Percentiles rank a stretch among this genome's conserved stretches.
phyloP scores from a whole-genome alignment of 805 yeast genomes.

The Wickerhamomyces silvicola region DNA sequence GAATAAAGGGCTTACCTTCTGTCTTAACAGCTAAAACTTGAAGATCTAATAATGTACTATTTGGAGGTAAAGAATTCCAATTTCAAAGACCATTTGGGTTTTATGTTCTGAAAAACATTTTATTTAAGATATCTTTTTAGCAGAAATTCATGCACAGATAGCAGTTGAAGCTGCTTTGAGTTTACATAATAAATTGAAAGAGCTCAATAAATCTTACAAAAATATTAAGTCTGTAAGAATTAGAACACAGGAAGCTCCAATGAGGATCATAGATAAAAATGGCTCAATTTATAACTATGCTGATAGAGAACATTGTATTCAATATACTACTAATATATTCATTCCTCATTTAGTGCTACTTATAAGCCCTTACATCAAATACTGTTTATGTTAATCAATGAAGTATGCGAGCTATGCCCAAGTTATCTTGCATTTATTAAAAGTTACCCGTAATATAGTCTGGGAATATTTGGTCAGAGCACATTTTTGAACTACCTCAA shows the following conservation, averaged over 20 bases:
- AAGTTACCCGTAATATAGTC: too few species aligned
- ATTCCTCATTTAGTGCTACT: too few species aligned
- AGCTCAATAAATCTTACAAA: constrained; percentile 35
- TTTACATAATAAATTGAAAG: constrained; percentile 30
- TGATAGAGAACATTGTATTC: constrained; percentile 60
- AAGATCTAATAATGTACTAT: constrained; percentile 61
- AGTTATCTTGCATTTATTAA: too few species aligned
- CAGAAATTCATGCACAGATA: constrained; percentile 62
- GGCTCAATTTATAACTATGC: constrained; percentile 60
- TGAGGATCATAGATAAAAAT: constrained; percentile 51
- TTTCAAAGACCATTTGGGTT: constrained; percentile 50
- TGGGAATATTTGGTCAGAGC: too few species aligned
- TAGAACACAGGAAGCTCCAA: constrained; percentile 55
- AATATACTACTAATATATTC: too few species aligned
- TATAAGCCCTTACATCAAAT: too few species aligned
- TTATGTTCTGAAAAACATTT: constrained; percentile 57
- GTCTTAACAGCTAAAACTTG: constrained; percentile 51
- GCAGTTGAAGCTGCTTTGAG: constrained; percentile 55
- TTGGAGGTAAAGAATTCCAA: constrained; percentile 43
- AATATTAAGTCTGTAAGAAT: constrained; percentile 45
- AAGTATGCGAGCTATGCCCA: too few species aligned
- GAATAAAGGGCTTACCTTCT: constrained; percentile 52
- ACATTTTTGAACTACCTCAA: too few species aligned
- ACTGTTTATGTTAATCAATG: too few species aligned
- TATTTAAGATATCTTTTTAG: constrained; percentile 59